Percentiles rank a stretch among this genome's conserved stretches.
Evolutionary conservation across 2,329 filamentous ascomycete species (phyloP).

Genomic region (Neofusicoccum cordaticola): DNA sequence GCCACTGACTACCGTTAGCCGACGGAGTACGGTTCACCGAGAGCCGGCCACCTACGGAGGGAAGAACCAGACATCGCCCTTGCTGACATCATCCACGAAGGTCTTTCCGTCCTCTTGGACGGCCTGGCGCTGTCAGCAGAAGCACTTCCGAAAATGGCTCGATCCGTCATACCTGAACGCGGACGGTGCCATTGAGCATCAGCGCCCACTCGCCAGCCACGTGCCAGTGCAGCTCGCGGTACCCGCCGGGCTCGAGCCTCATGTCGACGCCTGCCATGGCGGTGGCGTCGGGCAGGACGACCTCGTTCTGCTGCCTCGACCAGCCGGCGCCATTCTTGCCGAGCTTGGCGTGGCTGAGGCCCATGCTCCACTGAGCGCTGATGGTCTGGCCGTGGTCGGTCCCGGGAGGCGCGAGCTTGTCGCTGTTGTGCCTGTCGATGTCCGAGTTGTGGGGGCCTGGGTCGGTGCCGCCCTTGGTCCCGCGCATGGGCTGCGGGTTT

Average conservation of each 20-base stretch:
- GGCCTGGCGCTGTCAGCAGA: constrained; percentile 2
- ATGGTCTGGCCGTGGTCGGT: constrained; percentile 51
- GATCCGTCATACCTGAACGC: constrained; percentile 24
- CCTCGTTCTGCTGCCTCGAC: constrained; percentile 54
- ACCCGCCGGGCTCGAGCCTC: constrained; percentile 19
- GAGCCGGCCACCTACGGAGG: constrained; percentile 10
- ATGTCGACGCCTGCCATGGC: constrained; percentile 21
- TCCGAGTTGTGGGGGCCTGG: constrained; percentile 52
- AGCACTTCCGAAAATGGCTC: neutral
- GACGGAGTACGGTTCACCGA: neutral
- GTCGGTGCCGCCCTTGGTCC: constrained; percentile 49
- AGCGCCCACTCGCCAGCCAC: constrained; percentile 40
- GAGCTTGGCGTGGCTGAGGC: constrained; percentile 28
- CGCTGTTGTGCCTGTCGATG: constrained; percentile 55
- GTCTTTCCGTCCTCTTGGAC: constrained; percentile 20
- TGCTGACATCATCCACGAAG: constrained; percentile 20
- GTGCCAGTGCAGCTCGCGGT: constrained; percentile 30
- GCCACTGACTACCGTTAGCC: constrained; percentile 6
- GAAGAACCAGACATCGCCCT: constrained; percentile 23
- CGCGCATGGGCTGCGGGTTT: constrained; percentile 57
- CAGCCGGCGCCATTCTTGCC: constrained; percentile 46
- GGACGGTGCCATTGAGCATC: constrained; percentile 38
- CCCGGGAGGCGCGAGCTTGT: constrained; percentile 53
- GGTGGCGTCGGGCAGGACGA: constrained; percentile 45
- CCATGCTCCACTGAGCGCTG: constrained; percentile 55